Conservation (phyloP, 2,329 filamentous ascomycete species). For the Cordyceps javanica region DNA sequence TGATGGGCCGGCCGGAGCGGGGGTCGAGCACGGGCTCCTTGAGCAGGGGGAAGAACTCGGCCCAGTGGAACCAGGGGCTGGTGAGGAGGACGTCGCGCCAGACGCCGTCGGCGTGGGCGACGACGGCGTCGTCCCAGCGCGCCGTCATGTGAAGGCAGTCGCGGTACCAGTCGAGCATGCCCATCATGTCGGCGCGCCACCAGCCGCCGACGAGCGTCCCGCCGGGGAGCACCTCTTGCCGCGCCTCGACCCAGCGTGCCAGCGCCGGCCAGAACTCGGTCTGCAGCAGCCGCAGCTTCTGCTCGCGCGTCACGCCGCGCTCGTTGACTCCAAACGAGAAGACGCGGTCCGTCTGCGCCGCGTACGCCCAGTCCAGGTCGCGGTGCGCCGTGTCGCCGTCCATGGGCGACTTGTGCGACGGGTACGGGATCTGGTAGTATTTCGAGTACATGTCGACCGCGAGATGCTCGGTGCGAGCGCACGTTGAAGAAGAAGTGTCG, state of each 20-base stretch:
- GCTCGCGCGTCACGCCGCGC: slow-evolving; percentile 15
- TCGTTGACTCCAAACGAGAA: slow-evolving; percentile 15
- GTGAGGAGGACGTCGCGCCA: slow-evolving; percentile 19
- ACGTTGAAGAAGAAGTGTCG: background rate
- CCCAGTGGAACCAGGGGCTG: slow-evolving; percentile 24
- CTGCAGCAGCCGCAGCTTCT: slow-evolving; percentile 19
- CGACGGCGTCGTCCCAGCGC: slow-evolving; percentile 15
- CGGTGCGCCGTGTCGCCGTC: slow-evolving; percentile 19
- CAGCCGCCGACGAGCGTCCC: slow-evolving; percentile 20
- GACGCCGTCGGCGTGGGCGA: slow-evolving; percentile 20
- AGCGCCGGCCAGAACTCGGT: slow-evolving; percentile 22
- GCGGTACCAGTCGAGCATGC: slow-evolving; percentile 26
- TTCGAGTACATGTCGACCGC: slow-evolving; percentile 3
- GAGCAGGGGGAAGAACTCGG: slow-evolving; percentile 19
- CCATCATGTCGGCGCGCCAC: slow-evolving; percentile 20
- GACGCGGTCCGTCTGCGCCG: slow-evolving; percentile 17
- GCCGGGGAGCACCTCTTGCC: slow-evolving; percentile 18
- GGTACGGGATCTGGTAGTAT: slow-evolving; percentile 17
- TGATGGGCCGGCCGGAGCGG: slow-evolving; percentile 4
- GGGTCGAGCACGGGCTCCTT: slow-evolving; percentile 16
- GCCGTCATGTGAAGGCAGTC: slow-evolving; percentile 18
- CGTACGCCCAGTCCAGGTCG: slow-evolving; percentile 19
- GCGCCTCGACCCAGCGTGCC: slow-evolving; percentile 20
- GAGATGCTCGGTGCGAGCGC: background rate
- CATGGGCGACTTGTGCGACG: slow-evolving; percentile 19